Evolutionary conservation across 192 early-diverging fungal species (phyloP), one percentile per base, ranked within the genome.

Genomic region (Lobosporangium transversale): DNA sequence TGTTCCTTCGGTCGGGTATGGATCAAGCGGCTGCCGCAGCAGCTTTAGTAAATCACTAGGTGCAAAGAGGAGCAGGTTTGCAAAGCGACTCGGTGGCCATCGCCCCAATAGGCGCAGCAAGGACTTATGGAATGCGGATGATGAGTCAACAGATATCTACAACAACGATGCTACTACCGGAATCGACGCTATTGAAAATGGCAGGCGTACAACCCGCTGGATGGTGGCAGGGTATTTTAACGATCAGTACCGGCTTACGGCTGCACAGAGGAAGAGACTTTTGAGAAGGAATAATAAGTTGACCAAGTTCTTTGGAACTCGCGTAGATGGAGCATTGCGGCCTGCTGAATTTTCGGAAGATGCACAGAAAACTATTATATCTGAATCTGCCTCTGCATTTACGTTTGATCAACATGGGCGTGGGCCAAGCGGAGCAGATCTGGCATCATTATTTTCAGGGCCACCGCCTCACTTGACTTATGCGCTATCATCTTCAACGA

Each of bases 201-300:
- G 65, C 5, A 49, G 35, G 31, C 42, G 64, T 14, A 62, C 52
- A 2, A 76, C 73, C 4, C 73, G 73, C 10, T 76, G 73, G 73
- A 76, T 76, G 73, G 73, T 76, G 29, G 73, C 73, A 0, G 73
- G 73, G 18, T 76, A 76, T 35, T 76, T 76, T 29, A 57, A 67
- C 35, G 73, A 76, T 20, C 64, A 76, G 21, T 62, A 67, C 45
- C 73, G 73, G 8, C 20, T 76, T 35, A 76, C 73, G 14, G 73
- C 63, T 2, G 64, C 73, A 1, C 73, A 76, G 59, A 53, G 59
- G 23, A 76, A 67, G 24, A 31, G 73, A 20, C 32, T 76, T 29
- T 33, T 76, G 47, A 49, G 73, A 45, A 61, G 73, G 30, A 76
- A 76, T 48, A 76, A 67, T 53, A 76, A 76, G 14, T 42, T 76